Percentiles rank a stretch among this genome's conserved stretches.
Conservation (phyloP, 495 filamentous ascomycete genomes). For the Cercophora scortea region DNA sequence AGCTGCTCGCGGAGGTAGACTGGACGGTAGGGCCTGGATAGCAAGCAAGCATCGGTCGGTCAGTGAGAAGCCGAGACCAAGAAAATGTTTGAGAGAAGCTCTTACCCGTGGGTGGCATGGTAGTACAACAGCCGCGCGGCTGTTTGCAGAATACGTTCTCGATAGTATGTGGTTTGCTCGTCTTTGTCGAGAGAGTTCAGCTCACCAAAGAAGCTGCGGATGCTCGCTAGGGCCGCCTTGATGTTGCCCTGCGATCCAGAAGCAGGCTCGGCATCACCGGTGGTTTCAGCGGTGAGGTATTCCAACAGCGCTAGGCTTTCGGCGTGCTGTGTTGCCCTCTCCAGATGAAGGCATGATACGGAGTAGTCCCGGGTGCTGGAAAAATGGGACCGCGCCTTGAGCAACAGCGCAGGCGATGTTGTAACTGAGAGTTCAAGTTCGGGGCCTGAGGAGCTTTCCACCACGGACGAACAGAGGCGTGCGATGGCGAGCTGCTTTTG, state of each 20-base stretch:
- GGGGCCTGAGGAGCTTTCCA: slow-evolving; percentile 9
- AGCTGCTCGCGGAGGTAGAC: slow-evolving; percentile 53
- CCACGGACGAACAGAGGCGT: slow-evolving; percentile 22
- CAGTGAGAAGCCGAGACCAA: not conserved
- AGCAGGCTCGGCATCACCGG: slow-evolving; percentile 22
- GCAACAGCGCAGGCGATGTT: slow-evolving; percentile 32
- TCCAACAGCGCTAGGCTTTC: slow-evolving; percentile 55
- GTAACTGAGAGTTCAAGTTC: not conserved
- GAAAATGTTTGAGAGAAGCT: not conserved
- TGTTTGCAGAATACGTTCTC: slow-evolving; percentile 59
- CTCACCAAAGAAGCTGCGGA: slow-evolving; percentile 30
- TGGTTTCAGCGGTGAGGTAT: slow-evolving; percentile 45
- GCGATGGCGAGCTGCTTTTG: slow-evolving; percentile 25
- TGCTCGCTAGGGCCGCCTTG: slow-evolving; percentile 32
- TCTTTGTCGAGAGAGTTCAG: slow-evolving; percentile 37
- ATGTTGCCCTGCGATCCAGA: slow-evolving; percentile 43
- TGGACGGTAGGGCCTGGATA: slow-evolving; percentile 51
- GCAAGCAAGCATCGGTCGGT: not conserved
- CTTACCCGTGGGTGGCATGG: slow-evolving; percentile 49
- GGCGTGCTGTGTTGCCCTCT: slow-evolving; percentile 43
- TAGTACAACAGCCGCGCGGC: slow-evolving; percentile 60
- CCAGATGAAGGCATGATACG: slow-evolving; percentile 38
- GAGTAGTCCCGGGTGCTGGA: slow-evolving; percentile 48
- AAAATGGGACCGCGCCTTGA: slow-evolving; percentile 52
- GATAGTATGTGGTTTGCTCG: slow-evolving; percentile 33